Evolutionary conservation across 2,329 filamentous ascomycete species (phyloP).

Genomic region (Triangularia verruculosa): DNA sequence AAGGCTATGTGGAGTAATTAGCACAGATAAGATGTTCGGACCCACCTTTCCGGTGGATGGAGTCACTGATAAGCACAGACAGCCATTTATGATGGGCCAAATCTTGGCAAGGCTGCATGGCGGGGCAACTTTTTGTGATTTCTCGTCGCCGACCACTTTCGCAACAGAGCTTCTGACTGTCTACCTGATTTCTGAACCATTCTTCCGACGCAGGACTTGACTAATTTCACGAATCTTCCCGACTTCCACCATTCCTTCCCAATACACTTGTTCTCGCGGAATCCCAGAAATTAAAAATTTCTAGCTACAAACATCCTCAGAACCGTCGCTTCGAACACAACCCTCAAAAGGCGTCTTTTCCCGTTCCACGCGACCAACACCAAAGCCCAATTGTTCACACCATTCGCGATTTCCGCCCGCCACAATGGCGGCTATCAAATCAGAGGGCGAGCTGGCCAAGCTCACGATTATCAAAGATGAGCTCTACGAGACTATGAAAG

Average conservation of each 20-base stretch:
- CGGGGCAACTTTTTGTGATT: slow-evolving; percentile 24
- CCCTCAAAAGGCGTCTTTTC: neutral
- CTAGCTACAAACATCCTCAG: neutral
- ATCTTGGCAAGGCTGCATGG: slow-evolving; percentile 24
- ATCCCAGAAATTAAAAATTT: too few relatives aligned
- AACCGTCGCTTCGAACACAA: neutral
- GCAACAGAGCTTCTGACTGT: neutral
- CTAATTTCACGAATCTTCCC: too few relatives aligned
- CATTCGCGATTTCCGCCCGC: neutral
- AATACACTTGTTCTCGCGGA: neutral
- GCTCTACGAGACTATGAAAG: slow-evolving; percentile 55
- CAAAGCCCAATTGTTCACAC: neutral
- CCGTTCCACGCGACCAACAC: neutral
- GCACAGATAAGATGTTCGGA: neutral
- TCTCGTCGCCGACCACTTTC: slow-evolving; percentile 17
- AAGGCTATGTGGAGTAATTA: neutral
- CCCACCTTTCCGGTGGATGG: neutral
- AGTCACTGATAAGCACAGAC: neutral
- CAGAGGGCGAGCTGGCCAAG: slow-evolving; percentile 35
- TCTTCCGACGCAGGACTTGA: neutral
- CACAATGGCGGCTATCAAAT: slow-evolving; percentile 17
- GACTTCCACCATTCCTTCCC: neutral
- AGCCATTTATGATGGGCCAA: neutral
- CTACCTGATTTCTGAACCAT: neutral
- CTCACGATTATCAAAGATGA: slow-evolving; percentile 52